These are phyloP conservation scores for Sphagnum tenellum DNA, from an alignment of 225 moss, liverwort and hornwort species.

Conservation along the genomic window DNA sequence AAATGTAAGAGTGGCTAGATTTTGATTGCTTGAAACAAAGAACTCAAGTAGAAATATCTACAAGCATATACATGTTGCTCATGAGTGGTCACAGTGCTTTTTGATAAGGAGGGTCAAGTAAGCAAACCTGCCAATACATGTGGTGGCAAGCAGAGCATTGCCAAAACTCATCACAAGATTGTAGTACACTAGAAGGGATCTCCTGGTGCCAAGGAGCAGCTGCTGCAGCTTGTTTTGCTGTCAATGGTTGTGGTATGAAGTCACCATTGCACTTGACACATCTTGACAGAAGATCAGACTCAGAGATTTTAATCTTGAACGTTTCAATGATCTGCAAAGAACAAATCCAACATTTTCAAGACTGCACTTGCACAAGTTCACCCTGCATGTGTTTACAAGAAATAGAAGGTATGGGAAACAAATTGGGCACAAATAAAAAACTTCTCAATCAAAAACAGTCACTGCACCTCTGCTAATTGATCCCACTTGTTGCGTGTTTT, in stretches of 20 bases:
- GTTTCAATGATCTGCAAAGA: slow-evolving; percentile 48
- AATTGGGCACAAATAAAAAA: not conserved
- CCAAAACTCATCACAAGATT: slow-evolving; percentile 65
- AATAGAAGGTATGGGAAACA: not conserved
- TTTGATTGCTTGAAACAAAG: not conserved
- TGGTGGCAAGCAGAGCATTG: slow-evolving; percentile 78
- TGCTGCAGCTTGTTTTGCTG: slow-evolving; percentile 58
- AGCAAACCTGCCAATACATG: slow-evolving; percentile 84
- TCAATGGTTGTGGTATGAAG: slow-evolving; percentile 50
- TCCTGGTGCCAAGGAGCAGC: slow-evolving; percentile 62
- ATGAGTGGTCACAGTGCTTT: not conserved
- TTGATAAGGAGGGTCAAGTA: not conserved
- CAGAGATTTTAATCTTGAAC: slow-evolving; percentile 62
- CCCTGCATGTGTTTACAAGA: not conserved
- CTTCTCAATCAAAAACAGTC: too few relatives aligned
- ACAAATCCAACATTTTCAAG: too few relatives aligned
- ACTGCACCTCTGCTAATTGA: slow-evolving; percentile 71
- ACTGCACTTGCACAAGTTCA: too few relatives aligned
- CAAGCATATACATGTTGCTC: slow-evolving; percentile 6
- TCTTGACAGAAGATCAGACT: slow-evolving; percentile 78
- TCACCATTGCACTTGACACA: slow-evolving; percentile 97
- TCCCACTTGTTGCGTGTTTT: slow-evolving; percentile 78
- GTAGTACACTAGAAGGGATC: slow-evolving; percentile 64
- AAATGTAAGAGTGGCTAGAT: not conserved
- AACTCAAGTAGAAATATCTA: not conserved